Percentiles rank a stretch among this genome's conserved stretches.
Evolutionary conservation across 352 stramenopile species (phyloP).

Genomic region (Pythium rishiriense): DNA sequence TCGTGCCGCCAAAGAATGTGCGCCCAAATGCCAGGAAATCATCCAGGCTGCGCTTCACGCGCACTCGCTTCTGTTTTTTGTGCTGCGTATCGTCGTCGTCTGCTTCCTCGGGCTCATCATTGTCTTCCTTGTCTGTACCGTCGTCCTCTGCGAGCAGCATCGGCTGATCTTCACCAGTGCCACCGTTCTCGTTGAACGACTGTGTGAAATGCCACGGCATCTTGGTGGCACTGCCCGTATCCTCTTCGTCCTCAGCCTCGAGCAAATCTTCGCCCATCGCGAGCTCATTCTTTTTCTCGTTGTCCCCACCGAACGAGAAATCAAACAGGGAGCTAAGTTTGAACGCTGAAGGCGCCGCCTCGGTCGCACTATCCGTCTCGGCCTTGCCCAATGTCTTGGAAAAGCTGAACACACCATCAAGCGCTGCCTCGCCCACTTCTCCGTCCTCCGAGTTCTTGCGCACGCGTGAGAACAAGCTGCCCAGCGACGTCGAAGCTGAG

Average conservation of each 20-base stretch:
- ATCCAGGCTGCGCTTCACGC: constrained; percentile 34
- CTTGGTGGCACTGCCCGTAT: background rate
- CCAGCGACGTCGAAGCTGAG: constrained; percentile 51
- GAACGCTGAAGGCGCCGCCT: constrained; percentile 39
- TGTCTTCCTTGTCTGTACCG: constrained; percentile 32
- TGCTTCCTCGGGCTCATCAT: constrained; percentile 17
- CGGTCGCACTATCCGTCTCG: constrained; percentile 6
- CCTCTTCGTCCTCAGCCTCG: constrained; percentile 29
- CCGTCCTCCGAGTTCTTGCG: constrained; percentile 85
- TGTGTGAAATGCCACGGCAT: constrained; percentile 47
- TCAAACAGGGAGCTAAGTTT: constrained; percentile 77
- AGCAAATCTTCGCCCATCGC: constrained; percentile 55
- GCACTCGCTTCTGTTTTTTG: constrained; percentile 42
- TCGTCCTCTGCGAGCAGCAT: constrained; percentile 19
- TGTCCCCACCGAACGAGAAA: constrained; percentile 53
- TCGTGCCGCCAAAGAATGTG: constrained; percentile 38
- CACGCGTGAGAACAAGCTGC: constrained; percentile 73
- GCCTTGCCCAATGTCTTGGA: constrained; percentile 11
- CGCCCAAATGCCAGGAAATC: constrained; percentile 69
- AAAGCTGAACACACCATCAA: constrained; percentile 67
- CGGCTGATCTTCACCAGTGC: constrained; percentile 40
- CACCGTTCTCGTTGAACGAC: constrained; percentile 35
- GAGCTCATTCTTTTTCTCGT: constrained; percentile 33
- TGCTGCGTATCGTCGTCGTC: constrained; percentile 12
- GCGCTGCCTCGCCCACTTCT: constrained; percentile 64